Percentiles rank a stretch among this genome's conserved stretches.
Conservation (phyloP, 2,329 filamentous ascomycete genomes). For the Diaporthe nobilis region DNA sequence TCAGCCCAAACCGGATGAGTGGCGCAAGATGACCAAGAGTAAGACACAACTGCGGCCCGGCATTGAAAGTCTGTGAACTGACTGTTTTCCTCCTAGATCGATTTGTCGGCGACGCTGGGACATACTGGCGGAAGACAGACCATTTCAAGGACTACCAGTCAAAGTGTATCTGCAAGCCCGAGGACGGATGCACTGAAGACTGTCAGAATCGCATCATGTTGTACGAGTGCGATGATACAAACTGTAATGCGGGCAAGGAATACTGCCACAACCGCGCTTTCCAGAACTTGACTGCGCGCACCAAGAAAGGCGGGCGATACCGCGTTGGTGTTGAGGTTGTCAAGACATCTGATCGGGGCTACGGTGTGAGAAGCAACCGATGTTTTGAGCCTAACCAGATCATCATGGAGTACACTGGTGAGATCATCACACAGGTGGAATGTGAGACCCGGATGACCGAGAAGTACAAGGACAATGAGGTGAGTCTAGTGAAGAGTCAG, state of each 20-base stretch:
- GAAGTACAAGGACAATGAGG: constrained; percentile 93
- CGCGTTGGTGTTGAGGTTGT: constrained; percentile 95
- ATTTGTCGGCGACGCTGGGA: constrained; percentile 86
- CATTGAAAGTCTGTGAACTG: constrained; percentile 39
- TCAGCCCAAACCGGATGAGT: constrained; percentile 93
- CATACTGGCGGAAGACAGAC: constrained; percentile 85
- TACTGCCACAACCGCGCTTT: constrained; percentile 91
- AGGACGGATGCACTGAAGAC: constrained; percentile 87
- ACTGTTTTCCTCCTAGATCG: constrained; percentile 72
- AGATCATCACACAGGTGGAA: constrained; percentile 96
- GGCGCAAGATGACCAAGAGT: constrained; percentile 94
- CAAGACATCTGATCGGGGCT: constrained; percentile 89
- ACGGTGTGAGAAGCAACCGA: constrained; percentile 91
- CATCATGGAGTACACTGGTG: constrained; percentile 98
- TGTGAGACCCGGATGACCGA: constrained; percentile 95
- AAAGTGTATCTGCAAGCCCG: constrained; percentile 82
- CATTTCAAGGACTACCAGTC: constrained; percentile 81
- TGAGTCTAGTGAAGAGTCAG: constrained; percentile 58
- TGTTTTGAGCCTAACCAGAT: constrained; percentile 92
- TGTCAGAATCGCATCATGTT: constrained; percentile 98
- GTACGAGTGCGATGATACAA: constrained; percentile 93
- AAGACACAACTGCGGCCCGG: constrained; percentile 52
- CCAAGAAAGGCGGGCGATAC: constrained; percentile 85
- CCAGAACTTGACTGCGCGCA: constrained; percentile 80
- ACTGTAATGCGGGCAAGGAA: constrained; percentile 84